Base-by-base conservation (phyloP, 2,329 filamentous ascomycete genomes). In the Amesomyces nigricolor region DNA sequence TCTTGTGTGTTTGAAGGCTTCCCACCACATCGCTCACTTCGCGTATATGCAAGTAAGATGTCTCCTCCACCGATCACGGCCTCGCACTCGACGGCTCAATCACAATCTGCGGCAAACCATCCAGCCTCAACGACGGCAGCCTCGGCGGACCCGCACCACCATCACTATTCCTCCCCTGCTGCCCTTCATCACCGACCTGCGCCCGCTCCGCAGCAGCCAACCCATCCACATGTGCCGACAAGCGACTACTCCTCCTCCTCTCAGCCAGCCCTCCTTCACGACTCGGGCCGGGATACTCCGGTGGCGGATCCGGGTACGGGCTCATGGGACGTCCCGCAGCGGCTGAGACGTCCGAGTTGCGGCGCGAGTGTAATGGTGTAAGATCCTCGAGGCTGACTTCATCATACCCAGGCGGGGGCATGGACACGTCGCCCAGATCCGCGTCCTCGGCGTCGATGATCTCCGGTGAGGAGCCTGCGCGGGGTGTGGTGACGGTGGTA, bases 61-160 rank as follows among this genome's bases (percentile, higher is more conserved):
- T 26, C 22, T 26, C 22, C 2, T 26, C 22, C 22, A 6, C 22
- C 22, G 22, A 26, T 58, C 53, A 58, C 14, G 72, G 69, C 48
- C 64, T 65, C 5, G 71, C 71, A 40, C 71, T 75, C 22, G 74
- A 78, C n/a, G 78, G 78, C 63, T 84, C 78, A 47, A 83, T 77
- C 26, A 83, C 75, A 63, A 85, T 85, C 60, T 78, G 75, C 3
- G 82, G 82, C 26, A 85, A 67, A 29, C 65, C 66, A 16, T 67
- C 63, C 32, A 83, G 70, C 47, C 74, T 72, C 61, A 84, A 62
- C 61, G 76, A 81, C 2, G 81, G 80, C 47, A 83, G 68, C 59
- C 76, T 78, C 0, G 54, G 56, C 22, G 53, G 19, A 1, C 70
- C 72, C 16, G 5, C 72, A 71, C 39, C 71, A 70, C 11, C 68